Percentiles rank a stretch among this genome's conserved stretches.
Conservation (phyloP, 768 basidiomycete species). For the Porphyrellus cyaneotinctus region DNA sequence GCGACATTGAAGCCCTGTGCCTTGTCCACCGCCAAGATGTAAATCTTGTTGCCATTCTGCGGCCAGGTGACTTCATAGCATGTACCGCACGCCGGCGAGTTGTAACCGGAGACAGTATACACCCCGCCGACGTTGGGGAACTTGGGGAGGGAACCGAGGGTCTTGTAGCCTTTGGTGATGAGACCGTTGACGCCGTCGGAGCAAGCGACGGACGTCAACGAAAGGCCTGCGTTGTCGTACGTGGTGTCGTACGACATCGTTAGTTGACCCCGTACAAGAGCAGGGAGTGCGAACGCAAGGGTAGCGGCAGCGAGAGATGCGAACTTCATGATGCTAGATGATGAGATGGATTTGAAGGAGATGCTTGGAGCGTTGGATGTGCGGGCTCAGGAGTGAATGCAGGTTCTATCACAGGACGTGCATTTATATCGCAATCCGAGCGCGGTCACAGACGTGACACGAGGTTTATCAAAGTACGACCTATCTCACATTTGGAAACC, state of each 20-base stretch:
- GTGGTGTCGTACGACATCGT: conserved; percentile 29
- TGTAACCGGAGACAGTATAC: conserved; percentile 28
- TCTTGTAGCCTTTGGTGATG: conserved; percentile 28
- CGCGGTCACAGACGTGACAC: too few species aligned
- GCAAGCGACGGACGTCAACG: conserved; percentile 27
- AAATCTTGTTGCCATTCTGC: conserved; percentile 13
- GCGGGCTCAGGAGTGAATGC: neutral
- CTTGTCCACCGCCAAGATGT: conserved; percentile 29
- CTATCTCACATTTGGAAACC: neutral
- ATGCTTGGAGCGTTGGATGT: neutral
- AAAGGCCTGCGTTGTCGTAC: conserved; percentile 25
- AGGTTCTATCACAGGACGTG: neutral
- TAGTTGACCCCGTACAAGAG: conserved; percentile 11
- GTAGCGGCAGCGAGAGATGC: conserved; percentile 2
- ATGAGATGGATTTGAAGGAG: neutral
- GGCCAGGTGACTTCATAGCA: conserved; percentile 29
- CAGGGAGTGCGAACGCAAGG: conserved; percentile 16
- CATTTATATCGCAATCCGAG: conserved; percentile 13
- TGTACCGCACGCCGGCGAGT: conserved; percentile 31
- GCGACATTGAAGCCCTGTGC: conserved; percentile 46
- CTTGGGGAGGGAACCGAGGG: conserved; percentile 29
- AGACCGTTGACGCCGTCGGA: conserved; percentile 34
- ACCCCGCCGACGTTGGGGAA: conserved; percentile 35
- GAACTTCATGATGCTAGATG: conserved; percentile 24
- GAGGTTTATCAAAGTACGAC: neutral